Percentiles rank a stretch among this genome's conserved stretches.
Conservation (phyloP, 495 filamentous ascomycete species). For the Aspergillus sclerotiicarbonarius region DNA sequence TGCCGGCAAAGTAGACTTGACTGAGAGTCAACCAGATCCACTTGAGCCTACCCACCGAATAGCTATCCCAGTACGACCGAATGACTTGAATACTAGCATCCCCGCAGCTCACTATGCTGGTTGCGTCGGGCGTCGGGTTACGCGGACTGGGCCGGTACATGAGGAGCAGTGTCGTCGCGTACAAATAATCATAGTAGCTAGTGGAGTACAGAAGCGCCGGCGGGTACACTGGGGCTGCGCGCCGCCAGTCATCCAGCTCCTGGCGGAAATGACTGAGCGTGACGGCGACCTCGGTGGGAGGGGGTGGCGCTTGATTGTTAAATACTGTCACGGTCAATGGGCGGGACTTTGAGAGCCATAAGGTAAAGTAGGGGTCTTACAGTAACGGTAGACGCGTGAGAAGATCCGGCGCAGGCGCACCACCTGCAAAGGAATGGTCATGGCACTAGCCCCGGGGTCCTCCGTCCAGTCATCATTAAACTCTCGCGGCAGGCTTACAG, state of each 20-base stretch:
- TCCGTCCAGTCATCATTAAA: constrained; percentile 46
- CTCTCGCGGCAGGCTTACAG: constrained; percentile 42
- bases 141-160: constrained; percentile 50
- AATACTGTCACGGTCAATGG: constrained; percentile 33
- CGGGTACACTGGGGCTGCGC: constrained; percentile 36
- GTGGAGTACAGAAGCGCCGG: constrained; percentile 47
- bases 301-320: constrained; percentile 39
- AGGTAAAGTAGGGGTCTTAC: constrained; percentile 24
- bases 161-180: constrained; percentile 50
- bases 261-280: constrained; percentile 44
- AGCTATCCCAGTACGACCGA: constrained; percentile 49
- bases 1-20: constrained; percentile 51
- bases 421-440: constrained; percentile 51
- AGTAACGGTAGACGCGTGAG: constrained; percentile 45
- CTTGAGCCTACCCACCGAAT: constrained; percentile 50
- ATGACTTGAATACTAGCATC: constrained; percentile 51
- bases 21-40: constrained; percentile 56
- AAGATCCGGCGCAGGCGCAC: constrained; percentile 49
- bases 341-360: not conserved
- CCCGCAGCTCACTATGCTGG: constrained; percentile 47
- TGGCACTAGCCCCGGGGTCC: constrained; percentile 36
- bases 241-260: constrained; percentile 50
- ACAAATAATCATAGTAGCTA: constrained; percentile 51
- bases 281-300: constrained; percentile 32
- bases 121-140: constrained; percentile 43